A percentile compares a stretch with the other conserved stretches of the same genome.
Evolutionary conservation across 441 rosid genomes (phyloP).

Genomic region (Lepidium campestre): DNA sequence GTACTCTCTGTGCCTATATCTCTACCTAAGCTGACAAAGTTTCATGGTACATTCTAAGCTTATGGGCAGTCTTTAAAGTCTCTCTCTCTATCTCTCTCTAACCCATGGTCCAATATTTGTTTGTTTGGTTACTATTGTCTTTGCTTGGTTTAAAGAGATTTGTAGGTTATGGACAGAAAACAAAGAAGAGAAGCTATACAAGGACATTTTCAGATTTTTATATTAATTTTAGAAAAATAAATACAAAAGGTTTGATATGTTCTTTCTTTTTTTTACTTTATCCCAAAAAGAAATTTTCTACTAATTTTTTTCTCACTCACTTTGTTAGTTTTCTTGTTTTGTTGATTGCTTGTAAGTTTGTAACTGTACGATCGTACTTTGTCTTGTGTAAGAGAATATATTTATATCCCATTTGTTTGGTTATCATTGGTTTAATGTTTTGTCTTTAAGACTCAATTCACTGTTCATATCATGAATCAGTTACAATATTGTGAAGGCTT

Average conservation of each 20-base stretch:
- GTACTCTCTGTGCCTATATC: conserved; percentile 27
- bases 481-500: no score
- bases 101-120: conserved; percentile 22
- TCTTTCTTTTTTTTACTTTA: conserved; percentile 3
- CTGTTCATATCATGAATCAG: no score
- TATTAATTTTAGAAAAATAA: not conserved
- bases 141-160: conserved; percentile 14
- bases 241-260: not conserved
- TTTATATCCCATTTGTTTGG: no score
- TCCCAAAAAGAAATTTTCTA: not conserved
- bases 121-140: conserved; percentile 27
- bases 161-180: conserved; percentile 23
- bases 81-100: not conserved
- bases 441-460: no score
- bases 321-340: not conserved
- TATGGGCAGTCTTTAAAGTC: conserved; percentile 9
- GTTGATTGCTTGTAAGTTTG: conserved; percentile 7
- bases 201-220: not conserved
- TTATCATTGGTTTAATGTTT: no score
- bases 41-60: conserved; percentile 23
- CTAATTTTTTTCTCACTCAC: not conserved
- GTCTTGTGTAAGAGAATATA: not conserved
- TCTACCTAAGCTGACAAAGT: conserved; percentile 25
- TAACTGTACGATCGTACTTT: conserved; percentile 11
- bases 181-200: conserved; percentile 21